Percentiles rank a stretch among this genome's conserved stretches.
Conservation (phyloP, 495 filamentous ascomycete genomes). For the Penicillium chermesinum region DNA sequence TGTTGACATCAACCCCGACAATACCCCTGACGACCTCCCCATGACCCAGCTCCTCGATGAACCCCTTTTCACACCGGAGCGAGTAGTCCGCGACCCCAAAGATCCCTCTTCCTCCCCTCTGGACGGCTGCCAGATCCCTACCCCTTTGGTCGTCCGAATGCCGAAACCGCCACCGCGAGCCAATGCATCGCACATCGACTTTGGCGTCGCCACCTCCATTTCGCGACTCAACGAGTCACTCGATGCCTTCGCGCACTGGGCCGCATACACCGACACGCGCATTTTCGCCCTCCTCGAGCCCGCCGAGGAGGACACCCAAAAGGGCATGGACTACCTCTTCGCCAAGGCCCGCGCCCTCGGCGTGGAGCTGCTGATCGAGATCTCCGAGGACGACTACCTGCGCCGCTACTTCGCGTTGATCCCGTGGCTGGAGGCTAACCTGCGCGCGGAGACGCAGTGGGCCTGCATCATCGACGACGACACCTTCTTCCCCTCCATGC, state of each 20-base stretch:
- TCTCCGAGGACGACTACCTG: constrained; percentile 44
- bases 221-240: constrained; percentile 52
- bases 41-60: constrained; percentile 29
- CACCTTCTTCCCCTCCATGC: constrained; percentile 58
- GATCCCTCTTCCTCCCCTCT: constrained; percentile 3
- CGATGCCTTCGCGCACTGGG: constrained; percentile 56
- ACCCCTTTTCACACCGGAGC: constrained; percentile 26
- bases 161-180: constrained; percentile 25
- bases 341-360: constrained; percentile 38
- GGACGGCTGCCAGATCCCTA: constrained; percentile 32
- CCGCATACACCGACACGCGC: constrained; percentile 48
- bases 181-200: constrained; percentile 51
- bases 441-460: constrained; percentile 51
- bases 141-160: constrained; percentile 32
- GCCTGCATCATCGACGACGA: constrained; percentile 64
- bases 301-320: constrained; percentile 26
- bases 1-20: constrained; percentile 23
- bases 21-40: constrained; percentile 22
- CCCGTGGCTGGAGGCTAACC: constrained; percentile 41
- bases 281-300: constrained; percentile 53
- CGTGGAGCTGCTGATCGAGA: constrained; percentile 49
- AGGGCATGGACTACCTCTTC: constrained; percentile 20
- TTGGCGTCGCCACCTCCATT: constrained; percentile 58
- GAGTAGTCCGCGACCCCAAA: neutral
- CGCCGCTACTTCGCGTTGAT: constrained; percentile 59